Base-by-base conservation (phyloP, 345 rosid species). In the Gossypium sturtianum region DNA sequence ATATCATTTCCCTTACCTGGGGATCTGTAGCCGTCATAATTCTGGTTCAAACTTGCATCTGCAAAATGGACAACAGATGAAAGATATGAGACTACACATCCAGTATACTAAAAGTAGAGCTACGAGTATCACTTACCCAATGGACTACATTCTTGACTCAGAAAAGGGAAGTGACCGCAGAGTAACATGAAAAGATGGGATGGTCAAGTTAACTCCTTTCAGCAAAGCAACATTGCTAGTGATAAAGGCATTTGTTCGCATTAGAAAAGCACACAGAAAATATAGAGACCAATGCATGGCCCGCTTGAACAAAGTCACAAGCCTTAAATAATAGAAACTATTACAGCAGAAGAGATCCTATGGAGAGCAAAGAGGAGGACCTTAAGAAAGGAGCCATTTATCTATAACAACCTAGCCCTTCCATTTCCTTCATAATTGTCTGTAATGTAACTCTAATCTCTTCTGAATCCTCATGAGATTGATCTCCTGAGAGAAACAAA, bases 401-500 rank as follows among this genome's bases (percentile, higher is more conserved):
- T 69, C 72, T 49, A 51, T 69, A 15, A 69, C 59, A 69, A 76
- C 72, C 68, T 43, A 77, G 57, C 74, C 66, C 43, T 70, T 56
- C 79, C 74, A 74, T 66, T 68, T 87, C 89, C 53, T 82, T 79
- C 13, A 56, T 74, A 83, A 81, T 77, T 77, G 79, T 72, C 61
- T 66, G 20, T 67, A 88, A 38, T 58, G 83, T 83, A 77, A 74
- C 67, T 68, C 71, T 78, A 73, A 84, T 82, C 58, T 78, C 84
- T 67, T 75, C 82, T n/a, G 77, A 12, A 53, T 79, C 77, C 82
- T 56, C 38, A 79, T 82, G 89, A 68, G 84, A 80, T 72, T 77
- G 80, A 74, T 87, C 89, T 53, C 91, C 89, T 3, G 87, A 86
- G 9, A 84, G 82, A 75, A 89, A 86, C 73, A 82, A 71, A 69